Evolutionary conservation across 2,329 filamentous ascomycete species (phyloP).

Genomic region (Monilinia aucupariae): DNA sequence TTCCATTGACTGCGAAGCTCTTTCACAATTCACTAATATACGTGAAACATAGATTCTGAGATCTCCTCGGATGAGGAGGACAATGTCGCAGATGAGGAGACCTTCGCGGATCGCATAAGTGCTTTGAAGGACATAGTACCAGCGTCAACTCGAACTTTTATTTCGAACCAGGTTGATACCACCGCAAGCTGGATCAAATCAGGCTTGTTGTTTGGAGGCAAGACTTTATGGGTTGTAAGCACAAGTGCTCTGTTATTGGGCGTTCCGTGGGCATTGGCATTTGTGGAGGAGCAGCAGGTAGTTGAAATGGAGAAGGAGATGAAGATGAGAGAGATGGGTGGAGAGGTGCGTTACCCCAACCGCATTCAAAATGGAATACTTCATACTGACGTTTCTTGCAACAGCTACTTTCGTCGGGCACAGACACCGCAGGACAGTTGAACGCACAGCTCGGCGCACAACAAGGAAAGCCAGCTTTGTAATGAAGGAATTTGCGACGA

Average conservation of each 20-base stretch:
- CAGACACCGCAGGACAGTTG: slow-evolving; percentile 24
- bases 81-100: slow-evolving; percentile 51
- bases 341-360: slow-evolving; percentile 51
- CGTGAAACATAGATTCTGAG: slow-evolving; percentile 58
- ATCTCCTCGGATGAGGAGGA: slow-evolving; percentile 76
- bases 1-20: slow-evolving; percentile 6
- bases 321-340: slow-evolving; percentile 87
- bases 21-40: slow-evolving; percentile 21
- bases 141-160: slow-evolving; percentile 62
- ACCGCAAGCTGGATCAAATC: slow-evolving; percentile 53
- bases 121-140: slow-evolving; percentile 73
- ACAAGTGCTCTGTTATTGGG: slow-evolving; percentile 85
- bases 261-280: slow-evolving; percentile 88
- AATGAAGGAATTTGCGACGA: slow-evolving; percentile 21
- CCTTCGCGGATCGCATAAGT: slow-evolving; percentile 61
- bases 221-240: slow-evolving; percentile 84
- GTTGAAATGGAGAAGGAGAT: slow-evolving; percentile 97
- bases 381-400: slow-evolving; percentile 17
- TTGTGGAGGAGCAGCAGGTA: slow-evolving; percentile 93
- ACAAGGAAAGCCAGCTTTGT: slow-evolving; percentile 33
- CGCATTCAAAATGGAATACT: neutral
- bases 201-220: slow-evolving; percentile 68
- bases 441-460: slow-evolving; percentile 31
- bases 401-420: slow-evolving; percentile 28
- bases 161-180: slow-evolving; percentile 54